Evolutionary conservation across 805 yeast species (phyloP).

Genomic region (Yarrowia hollandica): DNA sequence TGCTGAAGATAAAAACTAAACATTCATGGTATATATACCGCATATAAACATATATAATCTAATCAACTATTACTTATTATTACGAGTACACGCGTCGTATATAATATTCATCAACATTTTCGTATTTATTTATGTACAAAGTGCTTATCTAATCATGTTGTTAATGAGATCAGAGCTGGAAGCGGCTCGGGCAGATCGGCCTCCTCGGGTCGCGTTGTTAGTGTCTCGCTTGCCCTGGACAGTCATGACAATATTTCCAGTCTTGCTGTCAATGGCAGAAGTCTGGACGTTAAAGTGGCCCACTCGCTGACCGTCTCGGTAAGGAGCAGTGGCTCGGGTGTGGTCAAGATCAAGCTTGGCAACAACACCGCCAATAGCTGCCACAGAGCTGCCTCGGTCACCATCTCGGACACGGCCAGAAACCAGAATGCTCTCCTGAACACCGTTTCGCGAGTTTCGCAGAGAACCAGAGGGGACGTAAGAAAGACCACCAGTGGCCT

Average conservation of each 20-base stretch:
- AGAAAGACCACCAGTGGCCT: slow-evolving; percentile 28
- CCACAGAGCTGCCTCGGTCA: not conserved
- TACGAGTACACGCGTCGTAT: too few species aligned
- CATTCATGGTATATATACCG: not conserved
- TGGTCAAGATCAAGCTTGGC: slow-evolving; percentile 20
- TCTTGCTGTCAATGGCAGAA: slow-evolving; percentile 19
- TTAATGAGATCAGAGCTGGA: slow-evolving; percentile 22
- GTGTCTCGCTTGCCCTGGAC: slow-evolving; percentile 26
- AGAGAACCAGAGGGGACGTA: slow-evolving; percentile 26
- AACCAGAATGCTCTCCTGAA: slow-evolving; percentile 19
- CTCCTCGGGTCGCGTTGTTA: not conserved
- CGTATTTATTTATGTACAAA: slow-evolving; percentile 23
- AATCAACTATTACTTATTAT: not conserved
- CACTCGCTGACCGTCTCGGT: slow-evolving; percentile 12
- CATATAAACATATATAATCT: not conserved
- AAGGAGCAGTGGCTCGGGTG: slow-evolving; percentile 20
- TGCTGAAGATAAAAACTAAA: not conserved
- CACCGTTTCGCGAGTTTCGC: slow-evolving; percentile 26
- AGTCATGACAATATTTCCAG: slow-evolving; percentile 8
- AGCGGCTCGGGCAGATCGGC: slow-evolving; percentile 16
- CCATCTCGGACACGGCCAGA: slow-evolving; percentile 28
- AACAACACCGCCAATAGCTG: slow-evolving; percentile 16
- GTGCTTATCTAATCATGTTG: slow-evolving; percentile 27
- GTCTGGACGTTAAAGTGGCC: slow-evolving; percentile 12
- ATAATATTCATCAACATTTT: too few species aligned